A percentile compares a stretch with the other conserved stretches of the same genome.
Conservation (phyloP, 2,329 filamentous ascomycete species). For the Cladophialophora bantiana region DNA sequence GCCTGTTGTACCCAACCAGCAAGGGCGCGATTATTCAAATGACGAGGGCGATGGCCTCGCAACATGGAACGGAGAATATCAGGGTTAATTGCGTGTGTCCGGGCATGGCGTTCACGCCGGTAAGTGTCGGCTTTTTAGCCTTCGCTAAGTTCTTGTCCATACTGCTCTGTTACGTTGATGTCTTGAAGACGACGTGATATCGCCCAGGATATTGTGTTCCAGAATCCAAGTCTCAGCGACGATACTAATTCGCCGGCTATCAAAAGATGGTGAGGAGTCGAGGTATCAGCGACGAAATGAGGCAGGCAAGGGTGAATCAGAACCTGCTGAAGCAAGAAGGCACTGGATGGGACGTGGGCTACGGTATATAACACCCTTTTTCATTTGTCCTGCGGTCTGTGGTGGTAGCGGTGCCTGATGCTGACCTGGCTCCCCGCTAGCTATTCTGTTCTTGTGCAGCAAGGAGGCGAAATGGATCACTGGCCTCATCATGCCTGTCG, state of each 20-base stretch:
- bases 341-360: conserved; percentile 27
- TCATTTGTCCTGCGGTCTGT: not conserved
- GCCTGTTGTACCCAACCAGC: conserved; percentile 45
- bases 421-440: not conserved
- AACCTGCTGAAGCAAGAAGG: conserved; percentile 40
- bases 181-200: conserved; percentile 25
- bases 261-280: conserved; percentile 30
- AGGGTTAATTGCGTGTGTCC: conserved; percentile 61
- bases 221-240: not conserved
- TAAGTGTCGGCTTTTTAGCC: not conserved
- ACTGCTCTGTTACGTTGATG: not conserved
- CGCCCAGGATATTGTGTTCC: not conserved
- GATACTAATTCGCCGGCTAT: conserved; percentile 37
- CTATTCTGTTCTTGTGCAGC: conserved; percentile 25
- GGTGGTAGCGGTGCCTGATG: not conserved
- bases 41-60: conserved; percentile 61
- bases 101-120: conserved; percentile 43
- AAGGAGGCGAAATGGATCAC: conserved; percentile 32
- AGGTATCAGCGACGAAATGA: conserved; percentile 43
- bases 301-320: conserved; percentile 40
- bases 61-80: conserved; percentile 56
- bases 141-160: not conserved
- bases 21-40: conserved; percentile 57
- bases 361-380: not conserved
- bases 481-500: conserved; percentile 30